A percentile compares a stretch with the other conserved stretches of the same genome.
Conservation (phyloP, 495 filamentous ascomycete species). For the Hypoxylon subgilvum region DNA sequence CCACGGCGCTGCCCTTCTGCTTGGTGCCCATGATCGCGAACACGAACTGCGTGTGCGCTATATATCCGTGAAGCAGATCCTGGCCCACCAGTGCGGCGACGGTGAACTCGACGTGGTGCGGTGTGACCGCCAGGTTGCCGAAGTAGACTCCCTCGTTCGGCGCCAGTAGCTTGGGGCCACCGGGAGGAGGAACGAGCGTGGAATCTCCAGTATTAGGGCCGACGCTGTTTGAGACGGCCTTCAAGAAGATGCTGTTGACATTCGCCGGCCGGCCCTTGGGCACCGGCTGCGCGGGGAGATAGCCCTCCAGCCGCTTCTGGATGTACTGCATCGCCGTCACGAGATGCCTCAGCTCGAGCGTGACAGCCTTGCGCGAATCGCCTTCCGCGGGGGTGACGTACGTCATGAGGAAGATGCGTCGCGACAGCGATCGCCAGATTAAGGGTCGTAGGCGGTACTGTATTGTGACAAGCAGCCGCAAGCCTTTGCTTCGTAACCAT, state of each 20-base stretch:
- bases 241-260: conserved; percentile 49
- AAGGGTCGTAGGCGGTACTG: conserved; percentile 76
- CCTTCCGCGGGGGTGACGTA: conserved; percentile 63
- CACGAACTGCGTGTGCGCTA: conserved; percentile 73
- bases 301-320: conserved; percentile 60
- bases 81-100: conserved; percentile 79
- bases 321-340: conserved; percentile 57
- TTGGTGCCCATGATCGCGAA: conserved; percentile 86
- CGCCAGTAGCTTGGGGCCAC: conserved; percentile 53
- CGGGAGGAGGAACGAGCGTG: conserved; percentile 53
- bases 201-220: conserved; percentile 30
- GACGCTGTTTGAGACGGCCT: conserved; percentile 49
- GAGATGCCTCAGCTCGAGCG: conserved; percentile 62
- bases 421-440: conserved; percentile 82
- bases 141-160: conserved; percentile 55
- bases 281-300: conserved; percentile 43
- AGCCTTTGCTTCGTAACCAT: conserved; percentile 79
- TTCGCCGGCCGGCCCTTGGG: conserved; percentile 28
- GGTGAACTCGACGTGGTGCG: conserved; percentile 76
- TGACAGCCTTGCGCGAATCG: conserved; percentile 59
- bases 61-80: conserved; percentile 83
- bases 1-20: conserved; percentile 55
- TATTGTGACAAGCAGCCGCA: conserved; percentile 68
- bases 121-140: conserved; percentile 60
- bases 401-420: conserved; percentile 69